Evolutionary conservation across 78 protist genomes (phyloP).

Genomic region (Dictyostelium brefeldianum): DNA sequence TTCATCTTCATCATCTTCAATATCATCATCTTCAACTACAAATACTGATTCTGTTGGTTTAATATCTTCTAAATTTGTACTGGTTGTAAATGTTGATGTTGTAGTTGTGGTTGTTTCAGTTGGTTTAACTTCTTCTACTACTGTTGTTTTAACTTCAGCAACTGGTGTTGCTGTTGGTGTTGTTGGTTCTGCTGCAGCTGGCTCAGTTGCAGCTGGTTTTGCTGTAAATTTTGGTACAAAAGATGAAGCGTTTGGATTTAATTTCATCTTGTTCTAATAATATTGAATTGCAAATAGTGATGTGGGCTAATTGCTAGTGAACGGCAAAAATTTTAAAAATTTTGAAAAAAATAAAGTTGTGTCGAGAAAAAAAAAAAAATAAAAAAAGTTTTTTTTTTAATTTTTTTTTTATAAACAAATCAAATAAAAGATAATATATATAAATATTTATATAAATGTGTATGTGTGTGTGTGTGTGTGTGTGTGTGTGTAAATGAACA

Average conservation of each 20-base stretch:
- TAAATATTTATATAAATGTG: too few species aligned
- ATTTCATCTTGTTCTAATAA: background rate
- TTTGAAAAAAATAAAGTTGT: background rate
- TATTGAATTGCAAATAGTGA: background rate
- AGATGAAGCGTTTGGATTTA: constrained; percentile 72
- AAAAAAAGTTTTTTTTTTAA: background rate
- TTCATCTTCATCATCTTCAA: constrained; percentile 68
- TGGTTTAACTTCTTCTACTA: constrained; percentile 14
- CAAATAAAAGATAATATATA: too few species aligned
- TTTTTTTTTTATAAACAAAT: too few species aligned
- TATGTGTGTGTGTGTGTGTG: too few species aligned
- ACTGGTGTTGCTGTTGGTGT: constrained; percentile 7
- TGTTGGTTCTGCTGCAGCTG: background rate
- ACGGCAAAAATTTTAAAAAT: constrained; percentile 2
- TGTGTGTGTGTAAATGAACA: too few species aligned
- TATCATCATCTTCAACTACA: constrained; percentile 65
- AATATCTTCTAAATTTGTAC: background rate
- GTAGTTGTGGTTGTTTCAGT: constrained; percentile 22
- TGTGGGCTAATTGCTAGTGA: background rate
- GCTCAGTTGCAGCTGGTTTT: constrained; percentile 32
- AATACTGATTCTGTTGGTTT: constrained; percentile 71
- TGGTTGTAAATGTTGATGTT: constrained; percentile 10
- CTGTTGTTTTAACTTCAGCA: background rate
- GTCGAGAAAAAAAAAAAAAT: background rate
- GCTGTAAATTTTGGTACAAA: constrained; percentile 57